phyloP scores from a whole-genome alignment of 2,329 filamentous ascomycete genomes.

The Scedosporium aurantiacum region DNA sequence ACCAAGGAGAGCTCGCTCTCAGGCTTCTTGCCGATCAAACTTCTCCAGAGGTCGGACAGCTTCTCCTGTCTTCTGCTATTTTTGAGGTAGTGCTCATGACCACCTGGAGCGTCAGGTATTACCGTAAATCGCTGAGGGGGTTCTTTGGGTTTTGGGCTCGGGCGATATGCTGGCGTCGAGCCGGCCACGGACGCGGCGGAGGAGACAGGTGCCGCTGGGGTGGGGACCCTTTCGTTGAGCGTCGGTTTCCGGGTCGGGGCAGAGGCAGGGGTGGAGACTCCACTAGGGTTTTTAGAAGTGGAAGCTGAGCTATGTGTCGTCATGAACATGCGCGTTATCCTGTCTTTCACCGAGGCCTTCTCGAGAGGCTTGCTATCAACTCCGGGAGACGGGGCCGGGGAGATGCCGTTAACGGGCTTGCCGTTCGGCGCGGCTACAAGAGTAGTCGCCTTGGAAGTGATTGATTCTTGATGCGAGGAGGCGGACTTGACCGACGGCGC shows the following conservation, averaged over 20 bases:
- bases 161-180: conserved; percentile 17
- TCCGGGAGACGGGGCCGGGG: conserved; percentile 6
- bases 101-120: conserved; percentile 45
- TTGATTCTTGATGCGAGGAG: conserved; percentile 29
- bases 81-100: conserved; percentile 80
- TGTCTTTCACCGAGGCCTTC: conserved; percentile 52
- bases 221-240: conserved; percentile 24
- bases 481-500: conserved; percentile 32
- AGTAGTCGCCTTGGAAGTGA: conserved; percentile 31
- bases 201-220: conserved; percentile 13
- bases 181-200: conserved; percentile 16
- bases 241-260: conserved; percentile 33
- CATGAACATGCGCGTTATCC: conserved; percentile 54
- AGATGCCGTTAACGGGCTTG: conserved; percentile 18
- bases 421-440: conserved; percentile 29
- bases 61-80: conserved; percentile 90
- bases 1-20: conserved; percentile 85
- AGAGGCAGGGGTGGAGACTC: conserved; percentile 23
- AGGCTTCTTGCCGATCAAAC: conserved; percentile 71
- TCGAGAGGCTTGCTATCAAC: conserved; percentile 24
- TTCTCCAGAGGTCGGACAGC: conserved; percentile 80
- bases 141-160: conserved; percentile 19
- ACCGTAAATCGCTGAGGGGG: conserved; percentile 39
- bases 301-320: conserved; percentile 37
- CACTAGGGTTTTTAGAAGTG: conserved; percentile 10